Evolutionary conservation across 495 filamentous ascomycete genomes (phyloP).

Genomic region (Xylaria cubensis): DNA sequence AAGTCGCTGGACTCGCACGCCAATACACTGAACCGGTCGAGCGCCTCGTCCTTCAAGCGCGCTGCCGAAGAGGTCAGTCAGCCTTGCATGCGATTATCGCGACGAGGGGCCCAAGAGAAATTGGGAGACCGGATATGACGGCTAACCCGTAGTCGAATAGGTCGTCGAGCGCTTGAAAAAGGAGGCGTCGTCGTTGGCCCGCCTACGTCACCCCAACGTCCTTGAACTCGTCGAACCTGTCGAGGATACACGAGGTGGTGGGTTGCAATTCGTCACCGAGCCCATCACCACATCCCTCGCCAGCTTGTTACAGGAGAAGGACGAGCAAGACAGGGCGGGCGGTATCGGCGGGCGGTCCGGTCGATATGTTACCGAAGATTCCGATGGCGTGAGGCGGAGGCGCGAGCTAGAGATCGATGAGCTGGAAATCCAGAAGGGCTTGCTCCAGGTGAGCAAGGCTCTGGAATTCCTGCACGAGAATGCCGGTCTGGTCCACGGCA

Average conservation of each 20-base stretch:
- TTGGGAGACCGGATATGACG: not conserved
- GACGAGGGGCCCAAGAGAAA: not conserved
- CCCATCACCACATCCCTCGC: slow-evolving; percentile 86
- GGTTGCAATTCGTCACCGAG: slow-evolving; percentile 95
- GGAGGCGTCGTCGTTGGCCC: slow-evolving; percentile 85
- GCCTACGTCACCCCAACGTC: slow-evolving; percentile 87
- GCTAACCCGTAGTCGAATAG: slow-evolving; percentile 14
- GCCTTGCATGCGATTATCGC: not conserved
- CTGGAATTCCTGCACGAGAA: slow-evolving; percentile 97
- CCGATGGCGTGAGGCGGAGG: slow-evolving; percentile 72
- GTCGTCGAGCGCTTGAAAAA: slow-evolving; percentile 86
- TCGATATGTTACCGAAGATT: slow-evolving; percentile 82
- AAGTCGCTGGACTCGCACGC: slow-evolving; percentile 79
- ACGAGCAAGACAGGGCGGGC: slow-evolving; percentile 78
- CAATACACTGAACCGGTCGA: slow-evolving; percentile 57
- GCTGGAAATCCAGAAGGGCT: slow-evolving; percentile 94
- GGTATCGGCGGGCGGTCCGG: slow-evolving; percentile 72
- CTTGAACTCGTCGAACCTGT: slow-evolving; percentile 94
- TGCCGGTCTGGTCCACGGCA: slow-evolving; percentile 90
- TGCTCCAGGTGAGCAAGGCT: slow-evolving; percentile 91
- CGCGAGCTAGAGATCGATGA: slow-evolving; percentile 95
- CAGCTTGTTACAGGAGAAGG: slow-evolving; percentile 83
- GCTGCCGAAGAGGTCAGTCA: slow-evolving; percentile 73
- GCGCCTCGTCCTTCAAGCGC: slow-evolving; percentile 72
- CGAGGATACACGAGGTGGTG: slow-evolving; percentile 88